A percentile compares a stretch with the other conserved stretches of the same genome.
phyloP scores from a whole-genome alignment of 179 eudicot genomes.

The Monotropa hypopitys region DNA sequence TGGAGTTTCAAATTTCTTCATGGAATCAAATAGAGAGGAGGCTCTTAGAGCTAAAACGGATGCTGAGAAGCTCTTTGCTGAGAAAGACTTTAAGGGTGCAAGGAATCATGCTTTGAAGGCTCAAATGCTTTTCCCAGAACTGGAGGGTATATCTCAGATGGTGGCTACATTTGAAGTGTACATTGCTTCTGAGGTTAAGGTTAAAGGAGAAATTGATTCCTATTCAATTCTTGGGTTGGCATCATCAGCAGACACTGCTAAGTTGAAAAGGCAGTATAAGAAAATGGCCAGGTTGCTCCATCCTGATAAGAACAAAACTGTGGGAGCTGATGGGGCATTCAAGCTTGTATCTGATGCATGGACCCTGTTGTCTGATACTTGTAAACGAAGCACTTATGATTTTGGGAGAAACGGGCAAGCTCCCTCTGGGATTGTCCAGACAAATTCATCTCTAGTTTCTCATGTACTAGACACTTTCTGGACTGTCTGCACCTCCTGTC shows the following conservation, averaged over 20 bases:
- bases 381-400: conserved; percentile 60
- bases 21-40: conserved; percentile 75
- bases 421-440: conserved; percentile 20
- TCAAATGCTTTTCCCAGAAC: conserved; percentile 56
- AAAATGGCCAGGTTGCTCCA: conserved; percentile 81
- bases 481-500: conserved; percentile 88
- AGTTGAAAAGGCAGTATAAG: conserved; percentile 64
- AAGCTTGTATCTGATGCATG: conserved; percentile 85
- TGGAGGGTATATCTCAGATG: conserved; percentile 76
- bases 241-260: conserved; percentile 52
- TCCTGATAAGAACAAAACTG: conserved; percentile 83
- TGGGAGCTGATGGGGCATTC: conserved; percentile 96
- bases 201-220: conserved; percentile 73
- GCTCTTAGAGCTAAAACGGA: conserved; percentile 61
- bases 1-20: conserved; percentile 11
- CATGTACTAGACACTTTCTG: conserved; percentile 71
- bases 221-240: conserved; percentile 76
- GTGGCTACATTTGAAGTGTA: conserved; percentile 67
- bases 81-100: conserved; percentile 56
- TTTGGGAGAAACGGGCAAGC: conserved; percentile 34
- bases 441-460: conserved; percentile 14
- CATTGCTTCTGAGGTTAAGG: conserved; percentile 53
- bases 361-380: conserved; percentile 60
- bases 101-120: conserved; percentile 68
- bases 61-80: conserved; percentile 63